Evolutionary conservation across 768 basidiomycete genomes (phyloP).

Genomic region (Lactifluus echinatus): DNA sequence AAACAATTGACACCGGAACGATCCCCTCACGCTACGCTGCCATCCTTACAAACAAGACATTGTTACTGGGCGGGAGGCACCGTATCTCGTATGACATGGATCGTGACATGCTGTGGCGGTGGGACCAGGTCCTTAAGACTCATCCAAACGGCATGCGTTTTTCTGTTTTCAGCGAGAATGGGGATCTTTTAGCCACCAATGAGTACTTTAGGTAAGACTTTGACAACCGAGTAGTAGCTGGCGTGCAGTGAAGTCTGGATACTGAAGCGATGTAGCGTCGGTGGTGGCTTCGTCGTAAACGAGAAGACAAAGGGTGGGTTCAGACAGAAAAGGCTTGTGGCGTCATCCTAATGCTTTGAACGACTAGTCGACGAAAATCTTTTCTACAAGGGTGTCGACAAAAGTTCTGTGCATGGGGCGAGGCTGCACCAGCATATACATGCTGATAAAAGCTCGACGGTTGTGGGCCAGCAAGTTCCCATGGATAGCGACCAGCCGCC

Average conservation of each 20-base stretch:
- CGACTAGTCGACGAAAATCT: conserved; percentile 81
- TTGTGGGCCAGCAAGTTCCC: not conserved
- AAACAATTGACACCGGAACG: conserved; percentile 84
- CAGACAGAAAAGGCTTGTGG: not conserved
- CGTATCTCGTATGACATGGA: conserved; percentile 82
- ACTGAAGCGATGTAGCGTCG: conserved; percentile 43
- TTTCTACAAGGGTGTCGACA: conserved; percentile 89
- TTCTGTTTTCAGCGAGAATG: conserved; percentile 70
- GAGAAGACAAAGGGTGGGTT: conserved; percentile 77
- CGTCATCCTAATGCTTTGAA: not conserved
- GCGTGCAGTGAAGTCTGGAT: not conserved
- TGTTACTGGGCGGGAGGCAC: conserved; percentile 65
- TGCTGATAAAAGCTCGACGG: conserved; percentile 25
- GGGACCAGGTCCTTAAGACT: conserved; percentile 81
- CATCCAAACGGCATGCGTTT: conserved; percentile 95
- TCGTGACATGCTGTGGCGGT: conserved; percentile 88
- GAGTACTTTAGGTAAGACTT: conserved; percentile 69
- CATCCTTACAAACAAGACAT: conserved; percentile 55
- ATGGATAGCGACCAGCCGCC: conserved; percentile 53
- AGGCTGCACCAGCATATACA: conserved; percentile 55
- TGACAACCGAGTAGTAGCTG: not conserved
- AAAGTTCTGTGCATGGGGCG: conserved; percentile 68
- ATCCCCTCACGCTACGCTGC: conserved; percentile 66
- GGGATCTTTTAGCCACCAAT: conserved; percentile 85
- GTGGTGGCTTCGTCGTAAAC: conserved; percentile 93